Base-by-base conservation (phyloP, 208 protist species). In the Acanthamoeba sp. region DNA sequence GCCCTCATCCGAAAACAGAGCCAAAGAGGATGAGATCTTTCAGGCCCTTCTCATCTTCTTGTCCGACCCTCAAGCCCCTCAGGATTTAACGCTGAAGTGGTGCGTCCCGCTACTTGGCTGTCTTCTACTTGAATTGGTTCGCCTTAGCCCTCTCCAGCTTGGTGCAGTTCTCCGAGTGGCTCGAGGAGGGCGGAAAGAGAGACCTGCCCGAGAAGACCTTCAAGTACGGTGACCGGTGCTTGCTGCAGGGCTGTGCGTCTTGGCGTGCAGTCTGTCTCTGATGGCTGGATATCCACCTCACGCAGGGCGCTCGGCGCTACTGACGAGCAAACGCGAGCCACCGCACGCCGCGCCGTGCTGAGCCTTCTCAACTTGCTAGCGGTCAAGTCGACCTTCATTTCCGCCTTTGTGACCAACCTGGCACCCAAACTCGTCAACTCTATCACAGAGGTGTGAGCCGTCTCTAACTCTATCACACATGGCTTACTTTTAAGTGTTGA, bases 301-400 rank as follows among this genome's bases (percentile, higher is more conserved):
- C 71, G 9, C 20, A 82, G 71, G 32, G 71, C 36, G 12, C 71
- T 82, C 10, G 22, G 24, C 24, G 71, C 71, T 16, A 4, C 36
- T 29, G 71, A 82, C 27, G 71, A 82, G 1, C 71, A 82, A 82
- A 48, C 16, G 36, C 71, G 71, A 50, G 36, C 38, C 16, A 48
- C 32, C 16, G 71, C 71, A 34, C 71, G 71, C 18, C 34, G 40
- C 6, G 71, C 71, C 34, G 36, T 82, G 71, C 71, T 82, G 36
- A 12, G 71, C 38, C 40, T 82, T 5, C 34, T 82, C 40, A 82
- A 82, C 36, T 2, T 82, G 7, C 9, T 82, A 38, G 71, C 71
- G 22, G 71, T 82, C 36, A 82, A 82, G 71, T 82, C 71, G 5
- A 82, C 71, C 34, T 82, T 82, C 71, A 82, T 82, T 18, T 82